Percentiles rank a stretch among this genome's conserved stretches.
Conservation (phyloP, 495 filamentous ascomycete species). For the Monascus purpureus region DNA sequence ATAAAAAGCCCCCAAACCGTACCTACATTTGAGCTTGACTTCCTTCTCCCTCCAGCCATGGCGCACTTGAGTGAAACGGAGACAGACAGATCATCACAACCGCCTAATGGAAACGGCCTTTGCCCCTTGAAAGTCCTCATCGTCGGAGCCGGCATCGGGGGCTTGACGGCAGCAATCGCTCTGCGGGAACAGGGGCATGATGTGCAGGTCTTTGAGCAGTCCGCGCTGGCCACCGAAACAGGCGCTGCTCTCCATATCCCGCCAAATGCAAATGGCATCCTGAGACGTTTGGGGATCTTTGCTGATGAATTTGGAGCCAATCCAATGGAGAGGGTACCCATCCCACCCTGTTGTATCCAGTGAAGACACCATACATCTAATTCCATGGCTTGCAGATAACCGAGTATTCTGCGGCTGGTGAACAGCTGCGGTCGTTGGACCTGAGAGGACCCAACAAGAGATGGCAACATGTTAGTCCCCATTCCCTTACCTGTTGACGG, state of each 20-base stretch:
- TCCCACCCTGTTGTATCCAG: neutral
- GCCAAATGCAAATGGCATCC: constrained; percentile 38
- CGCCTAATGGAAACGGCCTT: neutral
- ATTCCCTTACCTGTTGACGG: neutral
- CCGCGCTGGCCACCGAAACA: constrained; percentile 36
- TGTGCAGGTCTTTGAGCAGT: constrained; percentile 44
- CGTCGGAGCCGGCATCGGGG: constrained; percentile 44
- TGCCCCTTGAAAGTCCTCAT: constrained; percentile 22
- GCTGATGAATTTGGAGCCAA: constrained; percentile 19
- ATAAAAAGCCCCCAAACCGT: no score
- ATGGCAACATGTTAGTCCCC: constrained; percentile 27
- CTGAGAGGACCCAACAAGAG: constrained; percentile 20
- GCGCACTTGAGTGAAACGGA: neutral
- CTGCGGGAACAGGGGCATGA: constrained; percentile 39
- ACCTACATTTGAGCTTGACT: no score
- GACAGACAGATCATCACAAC: constrained; percentile 9
- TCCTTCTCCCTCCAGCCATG: no score
- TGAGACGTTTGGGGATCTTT: constrained; percentile 29
- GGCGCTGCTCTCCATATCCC: constrained; percentile 42
- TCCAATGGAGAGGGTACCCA: constrained; percentile 14
- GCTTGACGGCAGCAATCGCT: constrained; percentile 38
- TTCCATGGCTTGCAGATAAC: constrained; percentile 9
- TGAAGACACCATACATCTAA: neutral
- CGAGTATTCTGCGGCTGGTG: constrained; percentile 17
- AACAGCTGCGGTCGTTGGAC: constrained; percentile 12